Evolutionary conservation across 1,284 basidiomycete genomes (phyloP).

Genomic region (Irpex sp.): DNA sequence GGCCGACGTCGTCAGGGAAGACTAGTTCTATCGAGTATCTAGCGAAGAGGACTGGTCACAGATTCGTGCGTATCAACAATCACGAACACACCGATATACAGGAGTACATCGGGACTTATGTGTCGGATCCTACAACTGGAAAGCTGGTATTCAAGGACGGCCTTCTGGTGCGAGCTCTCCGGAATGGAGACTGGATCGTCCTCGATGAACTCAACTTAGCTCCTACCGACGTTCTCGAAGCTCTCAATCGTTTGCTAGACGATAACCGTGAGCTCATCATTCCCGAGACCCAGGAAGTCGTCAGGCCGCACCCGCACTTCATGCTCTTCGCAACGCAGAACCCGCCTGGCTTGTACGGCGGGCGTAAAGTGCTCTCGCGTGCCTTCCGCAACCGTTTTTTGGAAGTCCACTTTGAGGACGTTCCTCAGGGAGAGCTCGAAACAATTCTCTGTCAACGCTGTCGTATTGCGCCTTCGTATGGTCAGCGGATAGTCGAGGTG

Average conservation of each 20-base stretch:
- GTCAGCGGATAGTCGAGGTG: constrained; percentile 86
- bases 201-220: constrained; percentile 98
- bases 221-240: constrained; percentile 97
- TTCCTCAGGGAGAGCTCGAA: constrained; percentile 92
- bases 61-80: constrained; percentile 98
- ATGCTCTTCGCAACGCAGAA: constrained; percentile 99
- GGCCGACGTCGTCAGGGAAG: constrained; percentile 97
- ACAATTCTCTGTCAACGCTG: constrained; percentile 89
- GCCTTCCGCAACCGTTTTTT: constrained; percentile 99
- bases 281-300: constrained; percentile 94
- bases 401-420: constrained; percentile 97
- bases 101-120: constrained; percentile 97
- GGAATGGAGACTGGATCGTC: constrained; percentile 96
- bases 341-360: constrained; percentile 96
- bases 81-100: constrained; percentile 99
- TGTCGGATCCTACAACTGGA: constrained; percentile 89
- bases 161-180: constrained; percentile 87
- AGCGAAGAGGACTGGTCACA: constrained; percentile 90
- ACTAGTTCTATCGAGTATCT: constrained; percentile 97
- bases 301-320: constrained; percentile 93
- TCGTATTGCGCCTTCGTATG: constrained; percentile 90
- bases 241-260: constrained; percentile 93
- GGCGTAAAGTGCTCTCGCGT: constrained; percentile 91
- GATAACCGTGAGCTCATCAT: constrained; percentile 97
- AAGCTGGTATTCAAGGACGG: constrained; percentile 96